These are phyloP conservation scores for Ustilago curta DNA, from an alignment of 1,284 basidiomycete species.

Conservation along the genomic window DNA sequence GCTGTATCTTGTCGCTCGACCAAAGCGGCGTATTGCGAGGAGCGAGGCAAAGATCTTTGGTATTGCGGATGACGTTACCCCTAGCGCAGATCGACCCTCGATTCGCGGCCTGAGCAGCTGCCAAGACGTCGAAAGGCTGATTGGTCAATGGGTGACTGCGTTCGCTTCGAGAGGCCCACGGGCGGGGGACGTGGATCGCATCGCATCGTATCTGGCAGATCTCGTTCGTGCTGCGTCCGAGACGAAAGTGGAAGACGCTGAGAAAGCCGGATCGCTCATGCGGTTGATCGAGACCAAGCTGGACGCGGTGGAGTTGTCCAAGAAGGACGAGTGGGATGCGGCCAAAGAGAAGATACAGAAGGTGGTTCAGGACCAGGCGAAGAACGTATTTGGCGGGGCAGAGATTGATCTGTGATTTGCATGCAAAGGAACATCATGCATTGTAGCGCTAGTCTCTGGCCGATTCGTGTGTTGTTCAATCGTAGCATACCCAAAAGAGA, in stretches of 20 bases:
- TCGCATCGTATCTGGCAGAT: slow-evolving; percentile 31
- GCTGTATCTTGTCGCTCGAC: slow-evolving; percentile 22
- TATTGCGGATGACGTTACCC: not conserved
- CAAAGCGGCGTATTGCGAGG: slow-evolving; percentile 2
- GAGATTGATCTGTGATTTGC: slow-evolving; percentile 10
- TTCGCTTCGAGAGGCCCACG: slow-evolving; percentile 46
- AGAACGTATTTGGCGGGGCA: slow-evolving; percentile 17
- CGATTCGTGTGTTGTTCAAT: too few relatives aligned
- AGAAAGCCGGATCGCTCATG: slow-evolving; percentile 25
- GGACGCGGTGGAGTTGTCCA: not conserved
- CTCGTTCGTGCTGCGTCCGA: slow-evolving; percentile 5
- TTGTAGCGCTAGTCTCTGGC: too few relatives aligned
- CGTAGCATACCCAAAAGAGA: too few relatives aligned
- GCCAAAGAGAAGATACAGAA: slow-evolving; percentile 16
- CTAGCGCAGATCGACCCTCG: slow-evolving; percentile 8
- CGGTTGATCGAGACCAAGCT: slow-evolving; percentile 12
- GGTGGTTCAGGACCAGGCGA: slow-evolving; percentile 15
- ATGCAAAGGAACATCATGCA: too few relatives aligned
- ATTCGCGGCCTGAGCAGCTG: slow-evolving; percentile 35
- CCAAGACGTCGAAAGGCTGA: slow-evolving; percentile 21
- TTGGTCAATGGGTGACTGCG: slow-evolving; percentile 47
- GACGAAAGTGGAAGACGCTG: slow-evolving; percentile 23
- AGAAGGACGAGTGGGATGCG: slow-evolving; percentile 15
- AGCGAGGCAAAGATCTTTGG: slow-evolving; percentile 21
- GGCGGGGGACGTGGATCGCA: slow-evolving; percentile 47